These are phyloP conservation scores for Poa annua DNA, from an alignment of 176 grass and related monocot genomes.

Conservation along the genomic window DNA sequence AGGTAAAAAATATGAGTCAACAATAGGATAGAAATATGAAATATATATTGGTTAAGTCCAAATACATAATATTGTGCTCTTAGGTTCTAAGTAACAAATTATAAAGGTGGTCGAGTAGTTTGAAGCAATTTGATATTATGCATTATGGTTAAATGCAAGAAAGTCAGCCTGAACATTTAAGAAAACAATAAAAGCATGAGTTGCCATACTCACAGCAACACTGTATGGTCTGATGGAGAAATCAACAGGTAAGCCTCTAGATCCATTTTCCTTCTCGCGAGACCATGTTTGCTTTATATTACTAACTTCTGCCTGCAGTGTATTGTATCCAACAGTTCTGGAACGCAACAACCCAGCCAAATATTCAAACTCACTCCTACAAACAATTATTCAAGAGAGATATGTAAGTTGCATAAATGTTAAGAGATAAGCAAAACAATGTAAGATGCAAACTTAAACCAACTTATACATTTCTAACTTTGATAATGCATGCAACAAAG, in stretches of 20 bases:
- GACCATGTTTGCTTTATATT: conserved; percentile 32
- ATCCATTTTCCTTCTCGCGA: conserved; percentile 31
- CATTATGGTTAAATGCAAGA: conserved; percentile 15
- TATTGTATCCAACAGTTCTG: conserved; percentile 55
- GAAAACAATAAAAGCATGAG: conserved; percentile 1
- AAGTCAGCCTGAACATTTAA: conserved; percentile 6
- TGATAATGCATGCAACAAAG: not conserved
- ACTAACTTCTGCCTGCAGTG: conserved; percentile 32
- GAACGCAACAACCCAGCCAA: conserved; percentile 54
- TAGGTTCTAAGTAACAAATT: conserved; percentile 13
- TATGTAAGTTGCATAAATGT: not conserved
- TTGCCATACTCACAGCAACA: conserved; percentile 47
- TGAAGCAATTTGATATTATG: conserved; percentile 9
- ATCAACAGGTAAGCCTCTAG: conserved; percentile 38
- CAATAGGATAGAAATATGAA: conserved; percentile 11
- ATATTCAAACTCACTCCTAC: conserved; percentile 66
- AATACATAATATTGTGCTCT: not conserved
- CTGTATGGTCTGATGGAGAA: conserved; percentile 29
- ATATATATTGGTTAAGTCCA: not conserved
- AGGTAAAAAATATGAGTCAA: not conserved
- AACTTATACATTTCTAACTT: conserved; percentile 12
- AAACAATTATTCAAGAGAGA: conserved; percentile 31
- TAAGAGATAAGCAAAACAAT: conserved; percentile 1
- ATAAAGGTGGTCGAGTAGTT: not conserved
- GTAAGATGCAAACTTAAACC: not conserved